Evolutionary conservation across 257 asterid genomes (phyloP).

Genomic region (Nicotiana otophora): DNA sequence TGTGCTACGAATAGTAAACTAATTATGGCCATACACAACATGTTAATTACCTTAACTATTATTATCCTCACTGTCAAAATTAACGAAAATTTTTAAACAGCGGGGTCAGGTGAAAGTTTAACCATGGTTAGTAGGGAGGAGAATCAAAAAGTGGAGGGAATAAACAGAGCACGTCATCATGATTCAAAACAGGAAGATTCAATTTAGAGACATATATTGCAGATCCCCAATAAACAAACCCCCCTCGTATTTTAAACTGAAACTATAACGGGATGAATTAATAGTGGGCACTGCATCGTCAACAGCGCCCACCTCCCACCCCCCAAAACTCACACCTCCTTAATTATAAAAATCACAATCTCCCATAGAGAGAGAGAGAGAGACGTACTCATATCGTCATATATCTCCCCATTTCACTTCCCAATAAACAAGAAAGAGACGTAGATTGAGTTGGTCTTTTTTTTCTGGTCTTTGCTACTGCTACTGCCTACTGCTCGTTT

Average conservation of each 20-base stretch:
- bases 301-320: not conserved
- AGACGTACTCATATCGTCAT: conserved; percentile 35
- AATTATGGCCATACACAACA: too few species aligned
- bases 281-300: conserved; percentile 13
- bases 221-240: conserved; percentile 41
- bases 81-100: too few species aligned
- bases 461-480: too few species aligned
- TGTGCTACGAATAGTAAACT: too few species aligned
- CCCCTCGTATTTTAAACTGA: conserved; percentile 25
- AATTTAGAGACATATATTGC: conserved; percentile 6
- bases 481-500: conserved; percentile 23
- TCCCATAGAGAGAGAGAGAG: conserved; percentile 18
- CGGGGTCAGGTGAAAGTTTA: too few species aligned
- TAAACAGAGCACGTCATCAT: conserved; percentile 7
- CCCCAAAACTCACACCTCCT: not conserved
- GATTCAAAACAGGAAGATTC: not conserved
- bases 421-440: conserved; percentile 21
- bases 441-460: conserved; percentile 13
- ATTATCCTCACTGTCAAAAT: too few species aligned
- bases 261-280: not conserved
- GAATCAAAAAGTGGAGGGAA: conserved; percentile 5
- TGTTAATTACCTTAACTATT: too few species aligned
- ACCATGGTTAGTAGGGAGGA: not conserved
- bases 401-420: conserved; percentile 20
- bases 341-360: not conserved